Evolutionary conservation across 106 monocot genomes (phyloP).

Genomic region (Xerophyta viscosa): DNA sequence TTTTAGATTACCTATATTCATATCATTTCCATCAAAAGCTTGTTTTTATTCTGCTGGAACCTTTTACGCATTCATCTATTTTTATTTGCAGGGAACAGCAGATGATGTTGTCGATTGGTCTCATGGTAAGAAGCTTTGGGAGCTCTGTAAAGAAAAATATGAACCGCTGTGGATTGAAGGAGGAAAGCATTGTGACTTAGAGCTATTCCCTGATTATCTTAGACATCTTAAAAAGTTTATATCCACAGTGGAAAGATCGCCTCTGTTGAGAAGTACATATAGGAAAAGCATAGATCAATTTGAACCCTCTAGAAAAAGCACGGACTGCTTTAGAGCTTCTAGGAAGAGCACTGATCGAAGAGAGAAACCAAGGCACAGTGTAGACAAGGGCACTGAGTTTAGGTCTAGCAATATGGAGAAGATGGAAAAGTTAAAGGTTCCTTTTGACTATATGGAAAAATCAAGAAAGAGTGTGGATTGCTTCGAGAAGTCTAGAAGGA

Average conservation of each 20-base stretch:
- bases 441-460: constrained; percentile 51
- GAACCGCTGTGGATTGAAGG: constrained; percentile 18
- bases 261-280: constrained; percentile 17
- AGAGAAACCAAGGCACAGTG: constrained; percentile 28
- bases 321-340: constrained; percentile 31
- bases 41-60: no score
- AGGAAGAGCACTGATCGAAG: constrained; percentile 45
- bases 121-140: constrained; percentile 17
- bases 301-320: constrained; percentile 54
- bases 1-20: background rate
- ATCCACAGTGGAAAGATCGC: constrained; percentile 11
- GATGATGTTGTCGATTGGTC: constrained; percentile 21
- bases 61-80: no score
- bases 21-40: no score
- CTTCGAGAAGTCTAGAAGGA: constrained; percentile 38
- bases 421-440: constrained; percentile 37
- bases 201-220: constrained; percentile 17
- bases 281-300: constrained; percentile 26
- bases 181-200: constrained; percentile 18
- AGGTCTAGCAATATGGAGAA: constrained; percentile 34
- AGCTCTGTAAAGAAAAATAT: constrained; percentile 19
- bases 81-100: constrained; percentile 13
- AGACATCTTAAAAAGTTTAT: constrained; percentile 12
- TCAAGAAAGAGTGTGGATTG: constrained; percentile 61
- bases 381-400: constrained; percentile 20